phyloP scores from a whole-genome alignment of 23 red algal genomes.

The Agarophyton chilense region DNA sequence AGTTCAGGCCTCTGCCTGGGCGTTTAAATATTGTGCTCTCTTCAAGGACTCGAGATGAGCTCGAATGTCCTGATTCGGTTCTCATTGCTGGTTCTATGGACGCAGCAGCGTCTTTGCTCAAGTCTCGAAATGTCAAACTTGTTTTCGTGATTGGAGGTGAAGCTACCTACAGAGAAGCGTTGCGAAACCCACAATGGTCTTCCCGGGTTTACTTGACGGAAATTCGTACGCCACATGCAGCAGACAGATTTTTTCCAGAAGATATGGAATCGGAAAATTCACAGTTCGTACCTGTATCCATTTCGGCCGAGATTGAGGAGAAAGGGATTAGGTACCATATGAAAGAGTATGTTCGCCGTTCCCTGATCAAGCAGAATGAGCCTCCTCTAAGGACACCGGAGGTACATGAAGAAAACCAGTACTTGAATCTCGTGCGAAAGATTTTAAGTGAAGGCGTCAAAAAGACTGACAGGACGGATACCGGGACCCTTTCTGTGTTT shows the following conservation, averaged over 20 bases:
- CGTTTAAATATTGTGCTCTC: constrained; percentile 90
- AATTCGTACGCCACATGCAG: constrained; percentile 15
- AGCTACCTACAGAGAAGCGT: constrained; percentile 62
- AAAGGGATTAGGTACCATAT: constrained; percentile 54
- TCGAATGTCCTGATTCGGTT: constrained; percentile 28
- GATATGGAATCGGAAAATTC: constrained; percentile 17
- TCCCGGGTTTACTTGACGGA: constrained; percentile 60
- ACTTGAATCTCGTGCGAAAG: constrained; percentile 82
- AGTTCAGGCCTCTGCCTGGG: constrained; percentile 66
- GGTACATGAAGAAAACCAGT: constrained; percentile 84
- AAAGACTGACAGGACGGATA: constrained; percentile 80
- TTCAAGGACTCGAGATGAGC: constrained; percentile 2
- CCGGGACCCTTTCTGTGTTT: constrained; percentile 89
- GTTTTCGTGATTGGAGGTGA: constrained; percentile 89
- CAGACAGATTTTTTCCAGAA: constrained; percentile 34
- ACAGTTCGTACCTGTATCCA: constrained; percentile 39
- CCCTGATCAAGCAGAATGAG: not conserved
- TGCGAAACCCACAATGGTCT: constrained; percentile 47
- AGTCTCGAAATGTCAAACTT: not conserved
- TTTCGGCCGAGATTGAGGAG: constrained; percentile 56
- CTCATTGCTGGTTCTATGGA: constrained; percentile 62
- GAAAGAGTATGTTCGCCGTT: constrained; percentile 39
- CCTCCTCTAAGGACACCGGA: not conserved
- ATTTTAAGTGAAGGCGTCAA: constrained; percentile 62
- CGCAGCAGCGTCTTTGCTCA: constrained; percentile 63